These are phyloP conservation scores for Striga hermonthica DNA, from an alignment of 305 asterid genomes.

Conservation along the genomic window DNA sequence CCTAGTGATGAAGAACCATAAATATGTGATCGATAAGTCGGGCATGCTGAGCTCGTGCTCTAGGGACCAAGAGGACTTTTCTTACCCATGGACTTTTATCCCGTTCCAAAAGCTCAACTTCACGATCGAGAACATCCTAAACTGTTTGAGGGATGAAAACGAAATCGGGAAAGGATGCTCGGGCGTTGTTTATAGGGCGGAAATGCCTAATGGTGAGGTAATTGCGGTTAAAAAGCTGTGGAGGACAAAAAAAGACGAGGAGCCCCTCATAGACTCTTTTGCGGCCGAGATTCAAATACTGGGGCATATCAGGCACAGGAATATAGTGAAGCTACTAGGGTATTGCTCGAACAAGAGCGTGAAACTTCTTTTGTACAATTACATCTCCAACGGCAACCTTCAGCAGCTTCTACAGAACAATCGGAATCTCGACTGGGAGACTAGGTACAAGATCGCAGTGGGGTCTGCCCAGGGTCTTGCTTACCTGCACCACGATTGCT, in stretches of 20 bases:
- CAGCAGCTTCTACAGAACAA: constrained; percentile 69
- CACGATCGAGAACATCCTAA: constrained; percentile 66
- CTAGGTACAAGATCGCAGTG: constrained; percentile 79
- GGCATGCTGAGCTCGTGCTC: constrained; percentile 32
- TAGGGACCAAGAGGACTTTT: constrained; percentile 54
- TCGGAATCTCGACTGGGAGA: constrained; percentile 87
- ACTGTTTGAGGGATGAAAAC: constrained; percentile 72
- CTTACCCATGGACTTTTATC: constrained; percentile 87
- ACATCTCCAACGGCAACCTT: constrained; percentile 78
- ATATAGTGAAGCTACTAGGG: constrained; percentile 80
- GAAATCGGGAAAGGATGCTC: constrained; percentile 83
- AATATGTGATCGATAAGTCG: constrained; percentile 44
- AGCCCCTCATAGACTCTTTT: constrained; percentile 56
- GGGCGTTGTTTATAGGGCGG: constrained; percentile 81
- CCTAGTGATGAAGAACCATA: constrained; percentile 44
- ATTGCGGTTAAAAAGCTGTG: constrained; percentile 91
- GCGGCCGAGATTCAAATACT: constrained; percentile 96
- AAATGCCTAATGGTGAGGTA: constrained; percentile 73
- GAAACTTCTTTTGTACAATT: constrained; percentile 84
- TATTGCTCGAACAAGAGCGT: constrained; percentile 80
- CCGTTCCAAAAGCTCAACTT: constrained; percentile 81
- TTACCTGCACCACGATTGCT: constrained; percentile 87
- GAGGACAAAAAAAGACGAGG: constrained; percentile 75
- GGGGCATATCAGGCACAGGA: constrained; percentile 90
- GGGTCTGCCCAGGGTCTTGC: constrained; percentile 96